Evolutionary conservation across 2,329 filamentous ascomycete species (phyloP).

Genomic region (Venturia pyrina): DNA sequence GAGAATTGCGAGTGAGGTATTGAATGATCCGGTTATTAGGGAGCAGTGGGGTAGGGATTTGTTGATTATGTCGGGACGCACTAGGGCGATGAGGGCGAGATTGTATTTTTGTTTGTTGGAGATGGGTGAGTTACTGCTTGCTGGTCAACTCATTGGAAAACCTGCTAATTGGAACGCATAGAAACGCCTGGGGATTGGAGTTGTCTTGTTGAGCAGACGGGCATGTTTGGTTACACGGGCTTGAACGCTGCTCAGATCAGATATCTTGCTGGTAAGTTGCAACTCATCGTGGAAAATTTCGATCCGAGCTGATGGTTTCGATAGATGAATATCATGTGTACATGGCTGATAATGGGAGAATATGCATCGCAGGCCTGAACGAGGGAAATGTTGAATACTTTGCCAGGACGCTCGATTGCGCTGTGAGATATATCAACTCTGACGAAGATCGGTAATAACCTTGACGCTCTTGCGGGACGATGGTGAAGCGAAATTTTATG

Average conservation of each 20-base stretch:
- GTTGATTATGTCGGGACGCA: slow-evolving; percentile 24
- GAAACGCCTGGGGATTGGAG: slow-evolving; percentile 23
- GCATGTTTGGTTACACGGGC: slow-evolving; percentile 33
- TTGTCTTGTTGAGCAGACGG: slow-evolving; percentile 26
- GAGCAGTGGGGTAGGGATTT: slow-evolving; percentile 26
- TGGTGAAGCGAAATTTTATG: not conserved
- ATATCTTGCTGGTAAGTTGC: slow-evolving; percentile 15
- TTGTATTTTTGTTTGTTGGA: not conserved
- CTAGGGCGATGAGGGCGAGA: slow-evolving; percentile 22
- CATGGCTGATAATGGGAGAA: slow-evolving; percentile 24
- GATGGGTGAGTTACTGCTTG: not conserved
- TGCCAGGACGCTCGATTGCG: slow-evolving; percentile 14
- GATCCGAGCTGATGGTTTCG: not conserved
- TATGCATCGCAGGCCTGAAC: slow-evolving; percentile 24
- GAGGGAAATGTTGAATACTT: slow-evolving; percentile 18
- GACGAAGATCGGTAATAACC: not conserved
- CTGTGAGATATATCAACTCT: not conserved
- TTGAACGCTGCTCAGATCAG: slow-evolving; percentile 23
- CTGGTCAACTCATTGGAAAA: not conserved
- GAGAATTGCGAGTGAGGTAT: slow-evolving; percentile 21
- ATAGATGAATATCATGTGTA: slow-evolving; percentile 27
- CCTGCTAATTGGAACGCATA: slow-evolving; percentile 19
- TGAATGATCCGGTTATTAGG: slow-evolving; percentile 18
- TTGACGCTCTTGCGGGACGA: not conserved
- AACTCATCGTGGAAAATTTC: not conserved